Evolutionary conservation across 352 stramenopile species (phyloP).

Genomic region (Thalassiosira ordinaria): DNA sequence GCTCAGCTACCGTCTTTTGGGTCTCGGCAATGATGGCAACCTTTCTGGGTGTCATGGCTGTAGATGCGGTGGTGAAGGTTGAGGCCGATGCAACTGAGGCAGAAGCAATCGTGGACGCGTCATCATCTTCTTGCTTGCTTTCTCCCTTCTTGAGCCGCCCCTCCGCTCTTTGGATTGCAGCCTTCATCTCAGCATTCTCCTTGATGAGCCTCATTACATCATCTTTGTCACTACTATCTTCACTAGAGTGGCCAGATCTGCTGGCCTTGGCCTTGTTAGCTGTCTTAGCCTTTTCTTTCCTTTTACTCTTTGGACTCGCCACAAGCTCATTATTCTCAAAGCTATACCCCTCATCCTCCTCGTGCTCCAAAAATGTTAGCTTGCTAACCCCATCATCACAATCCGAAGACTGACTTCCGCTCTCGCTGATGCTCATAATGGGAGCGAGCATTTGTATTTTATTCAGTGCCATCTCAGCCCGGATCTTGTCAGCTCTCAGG

Average conservation of each 20-base stretch:
- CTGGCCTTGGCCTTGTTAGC: neutral
- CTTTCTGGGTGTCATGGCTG: neutral
- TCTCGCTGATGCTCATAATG: neutral
- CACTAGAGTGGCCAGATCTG: neutral
- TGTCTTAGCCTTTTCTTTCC: no score
- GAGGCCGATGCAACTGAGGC: no score
- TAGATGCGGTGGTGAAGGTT: neutral
- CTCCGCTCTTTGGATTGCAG: no score
- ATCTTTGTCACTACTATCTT: constrained; percentile 7
- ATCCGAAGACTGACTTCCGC: neutral
- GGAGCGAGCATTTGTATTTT: neutral
- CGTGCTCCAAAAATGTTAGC: constrained; percentile 1
- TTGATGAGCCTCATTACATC: no score
- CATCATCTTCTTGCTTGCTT: no score
- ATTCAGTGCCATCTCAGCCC: constrained; percentile 22
- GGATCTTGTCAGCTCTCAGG: constrained; percentile 27
- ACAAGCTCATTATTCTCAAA: constrained; percentile 3
- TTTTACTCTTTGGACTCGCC: neutral
- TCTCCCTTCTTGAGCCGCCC: no score
- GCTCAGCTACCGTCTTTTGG: constrained; percentile 13
- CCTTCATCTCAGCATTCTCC: no score
- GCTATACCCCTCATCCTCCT: constrained; percentile 17
- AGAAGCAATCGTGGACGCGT: no score
- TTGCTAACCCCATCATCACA: constrained; percentile 17
- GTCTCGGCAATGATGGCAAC: neutral